Evolutionary conservation across 2,329 filamentous ascomycete species (phyloP).

Genomic region (Xylaria sp.): DNA sequence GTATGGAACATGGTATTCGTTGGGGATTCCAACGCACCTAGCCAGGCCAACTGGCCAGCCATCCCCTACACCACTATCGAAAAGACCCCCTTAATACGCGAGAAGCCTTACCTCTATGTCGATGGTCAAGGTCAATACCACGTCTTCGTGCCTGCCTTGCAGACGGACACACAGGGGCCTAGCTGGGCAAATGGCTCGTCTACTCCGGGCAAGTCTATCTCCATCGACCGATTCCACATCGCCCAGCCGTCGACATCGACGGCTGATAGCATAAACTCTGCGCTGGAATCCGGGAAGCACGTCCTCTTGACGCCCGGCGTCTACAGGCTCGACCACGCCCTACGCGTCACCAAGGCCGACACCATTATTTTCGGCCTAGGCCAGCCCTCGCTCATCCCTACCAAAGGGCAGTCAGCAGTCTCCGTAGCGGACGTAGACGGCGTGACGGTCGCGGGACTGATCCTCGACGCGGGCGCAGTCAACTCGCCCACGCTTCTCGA

Average conservation of each 20-base stretch:
- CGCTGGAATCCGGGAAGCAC: constrained; percentile 34
- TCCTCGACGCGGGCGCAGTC: constrained; percentile 35
- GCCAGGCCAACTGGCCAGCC: constrained; percentile 32
- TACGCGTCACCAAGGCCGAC: constrained; percentile 29
- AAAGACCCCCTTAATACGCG: constrained; percentile 35
- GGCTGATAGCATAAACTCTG: constrained; percentile 33
- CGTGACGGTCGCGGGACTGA: constrained; percentile 37
- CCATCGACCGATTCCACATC: constrained; percentile 35
- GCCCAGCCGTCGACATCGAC: constrained; percentile 27
- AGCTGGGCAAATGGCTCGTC: constrained; percentile 30
- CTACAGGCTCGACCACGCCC: constrained; percentile 33
- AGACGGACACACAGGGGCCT: constrained; percentile 32
- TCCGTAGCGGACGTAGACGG: constrained; percentile 36
- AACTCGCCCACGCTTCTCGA: constrained; percentile 35
- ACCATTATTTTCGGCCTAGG: constrained; percentile 38
- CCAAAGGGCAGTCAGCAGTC: constrained; percentile 30
- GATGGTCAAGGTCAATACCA: constrained; percentile 29
- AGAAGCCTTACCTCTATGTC: constrained; percentile 38
- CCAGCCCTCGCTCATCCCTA: constrained; percentile 36
- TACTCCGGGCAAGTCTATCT: constrained; percentile 34
- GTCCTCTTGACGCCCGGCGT: constrained; percentile 38
- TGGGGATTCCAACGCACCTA: constrained; percentile 35
- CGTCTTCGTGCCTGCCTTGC: constrained; percentile 36
- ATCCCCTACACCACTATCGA: constrained; percentile 37
- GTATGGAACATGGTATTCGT: constrained; percentile 43